A percentile compares a stretch with the other conserved stretches of the same genome.
Conservation (phyloP, 306 rosid genomes). For the Aeschynomene evenia region DNA sequence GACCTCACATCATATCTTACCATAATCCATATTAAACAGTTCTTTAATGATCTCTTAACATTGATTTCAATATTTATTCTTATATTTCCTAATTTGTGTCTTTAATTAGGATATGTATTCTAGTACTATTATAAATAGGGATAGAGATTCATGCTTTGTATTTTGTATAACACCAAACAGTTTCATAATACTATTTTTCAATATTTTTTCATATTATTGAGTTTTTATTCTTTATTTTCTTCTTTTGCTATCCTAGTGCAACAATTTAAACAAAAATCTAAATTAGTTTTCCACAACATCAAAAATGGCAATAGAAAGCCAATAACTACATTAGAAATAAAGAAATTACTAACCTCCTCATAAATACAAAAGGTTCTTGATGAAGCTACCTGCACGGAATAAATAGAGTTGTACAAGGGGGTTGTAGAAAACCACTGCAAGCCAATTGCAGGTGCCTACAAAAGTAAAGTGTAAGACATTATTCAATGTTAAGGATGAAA, state of each 20-base stretch:
- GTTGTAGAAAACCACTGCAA: slow-evolving; percentile 74
- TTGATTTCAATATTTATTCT: too few relatives aligned
- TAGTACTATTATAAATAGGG: too few relatives aligned
- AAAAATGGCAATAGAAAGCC: slow-evolving; percentile 15
- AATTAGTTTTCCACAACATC: slow-evolving; percentile 3
- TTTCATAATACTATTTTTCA: too few relatives aligned
- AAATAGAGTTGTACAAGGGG: slow-evolving; percentile 50
- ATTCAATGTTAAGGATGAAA: slow-evolving; percentile 4
- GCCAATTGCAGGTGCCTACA: slow-evolving; percentile 73
- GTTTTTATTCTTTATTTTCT: too few relatives aligned
- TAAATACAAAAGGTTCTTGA: slow-evolving; percentile 87
- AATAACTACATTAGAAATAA: slow-evolving; percentile 27
- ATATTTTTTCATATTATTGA: too few relatives aligned
- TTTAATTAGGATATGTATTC: too few relatives aligned
- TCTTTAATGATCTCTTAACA: too few relatives aligned
- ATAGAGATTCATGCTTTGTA: too few relatives aligned
- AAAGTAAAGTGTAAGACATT: slow-evolving; percentile 19
- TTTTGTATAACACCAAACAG: too few relatives aligned
- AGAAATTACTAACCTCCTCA: slow-evolving; percentile 64
- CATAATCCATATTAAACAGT: too few relatives aligned
- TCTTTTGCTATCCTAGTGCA: too few relatives aligned
- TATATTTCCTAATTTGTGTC: too few relatives aligned
- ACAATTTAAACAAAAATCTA: not conserved
- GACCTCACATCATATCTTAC: not conserved
- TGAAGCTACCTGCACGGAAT: slow-evolving; percentile 61